Conservation (phyloP, 164 flowering plant species). For the Vitis rotundifolia region DNA sequence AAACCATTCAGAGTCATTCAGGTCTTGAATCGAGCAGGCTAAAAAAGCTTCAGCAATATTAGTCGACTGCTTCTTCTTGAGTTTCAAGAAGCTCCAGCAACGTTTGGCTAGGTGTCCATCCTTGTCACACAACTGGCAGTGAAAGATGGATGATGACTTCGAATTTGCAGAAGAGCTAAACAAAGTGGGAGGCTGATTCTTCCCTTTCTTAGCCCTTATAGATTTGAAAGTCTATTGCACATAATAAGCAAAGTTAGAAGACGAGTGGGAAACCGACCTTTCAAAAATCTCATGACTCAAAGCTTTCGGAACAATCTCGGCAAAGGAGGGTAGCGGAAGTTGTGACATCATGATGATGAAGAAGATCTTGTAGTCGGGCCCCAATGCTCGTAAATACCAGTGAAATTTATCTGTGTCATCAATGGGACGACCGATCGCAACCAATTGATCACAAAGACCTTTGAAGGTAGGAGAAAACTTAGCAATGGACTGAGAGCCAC, state of each 20-base stretch:
- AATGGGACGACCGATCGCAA: background rate
- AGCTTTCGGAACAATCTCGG: background rate
- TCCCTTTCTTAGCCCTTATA: background rate
- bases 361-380: too few species aligned
- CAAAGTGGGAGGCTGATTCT: background rate
- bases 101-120: background rate
- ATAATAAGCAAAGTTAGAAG: background rate
- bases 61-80: background rate
- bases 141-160: background rate
- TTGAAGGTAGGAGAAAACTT: constrained; percentile 1
- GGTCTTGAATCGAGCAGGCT: background rate
- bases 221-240: background rate
- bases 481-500: background rate
- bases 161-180: background rate
- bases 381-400: too few species aligned
- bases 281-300: background rate
- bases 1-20: background rate
- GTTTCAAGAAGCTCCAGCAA: background rate
- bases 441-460: constrained; percentile 9
- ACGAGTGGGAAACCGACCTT: background rate
- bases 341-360: too few species aligned
- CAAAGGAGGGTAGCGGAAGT: background rate
- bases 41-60: background rate
- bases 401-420: too few species aligned
- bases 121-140: background rate